Conservation (phyloP, 371 early-diverging fungal species). For the Mucor plumbeus region DNA sequence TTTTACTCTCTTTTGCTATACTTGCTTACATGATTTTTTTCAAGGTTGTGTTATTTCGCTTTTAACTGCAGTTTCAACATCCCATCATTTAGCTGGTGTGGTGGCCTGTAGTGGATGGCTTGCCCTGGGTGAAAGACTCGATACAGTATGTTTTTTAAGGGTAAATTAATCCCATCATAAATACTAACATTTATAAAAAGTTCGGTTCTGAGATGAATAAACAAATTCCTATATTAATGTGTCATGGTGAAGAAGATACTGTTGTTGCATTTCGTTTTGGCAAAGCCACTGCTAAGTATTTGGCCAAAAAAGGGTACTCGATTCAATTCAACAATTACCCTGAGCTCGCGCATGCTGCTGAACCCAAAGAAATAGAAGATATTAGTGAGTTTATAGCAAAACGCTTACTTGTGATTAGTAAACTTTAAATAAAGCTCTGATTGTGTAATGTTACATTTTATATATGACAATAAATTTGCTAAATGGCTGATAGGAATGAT, state of each 20-base stretch:
- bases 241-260: constrained; percentile 18
- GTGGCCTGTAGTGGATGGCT: constrained; percentile 23
- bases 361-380: constrained; percentile 14
- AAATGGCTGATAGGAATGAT: too few species aligned
- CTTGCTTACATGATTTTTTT: too few species aligned
- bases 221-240: constrained; percentile 16
- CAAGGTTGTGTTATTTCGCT: constrained; percentile 25
- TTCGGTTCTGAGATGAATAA: constrained; percentile 14
- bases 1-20: too few species aligned
- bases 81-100: constrained; percentile 7
- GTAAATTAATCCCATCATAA: neutral
- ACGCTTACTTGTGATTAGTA: constrained; percentile 3
- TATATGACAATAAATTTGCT: too few species aligned
- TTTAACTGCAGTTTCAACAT: constrained; percentile 8
- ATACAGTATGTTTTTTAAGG: neutral
- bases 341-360: constrained; percentile 15
- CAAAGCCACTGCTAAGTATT: constrained; percentile 3
- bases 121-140: constrained; percentile 5
- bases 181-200: neutral
- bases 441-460: neutral
- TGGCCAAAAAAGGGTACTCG: constrained; percentile 14
- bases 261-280: constrained; percentile 19
- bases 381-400: constrained; percentile 14
- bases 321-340: constrained; percentile 16
- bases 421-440: constrained; percentile 11